Evolutionary conservation across 2,329 filamentous ascomycete genomes (phyloP).

Genomic region (Colletotrichum cereale): DNA sequence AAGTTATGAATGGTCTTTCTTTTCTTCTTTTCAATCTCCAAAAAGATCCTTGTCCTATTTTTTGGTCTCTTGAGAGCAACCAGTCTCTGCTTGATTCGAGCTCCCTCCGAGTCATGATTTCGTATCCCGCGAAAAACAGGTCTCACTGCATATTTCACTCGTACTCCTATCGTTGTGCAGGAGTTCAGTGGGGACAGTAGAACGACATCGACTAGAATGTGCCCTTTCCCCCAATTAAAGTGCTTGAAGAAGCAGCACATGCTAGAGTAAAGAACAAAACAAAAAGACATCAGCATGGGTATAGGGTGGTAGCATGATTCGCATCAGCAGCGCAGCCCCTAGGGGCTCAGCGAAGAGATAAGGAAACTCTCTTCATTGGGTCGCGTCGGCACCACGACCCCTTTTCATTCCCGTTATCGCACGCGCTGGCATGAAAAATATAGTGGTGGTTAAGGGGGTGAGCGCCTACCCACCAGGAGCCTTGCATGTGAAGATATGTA

Average conservation of each 20-base stretch:
- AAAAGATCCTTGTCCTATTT: too few species aligned
- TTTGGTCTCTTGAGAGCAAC: not conserved
- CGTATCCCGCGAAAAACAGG: not conserved
- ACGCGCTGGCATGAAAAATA: constrained; percentile 21
- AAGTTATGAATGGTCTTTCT: too few species aligned
- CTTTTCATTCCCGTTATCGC: constrained; percentile 28
- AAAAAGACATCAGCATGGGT: constrained; percentile 20
- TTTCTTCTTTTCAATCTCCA: not conserved
- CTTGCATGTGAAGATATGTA: constrained; percentile 32
- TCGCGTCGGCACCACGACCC: not conserved
- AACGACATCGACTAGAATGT: not conserved
- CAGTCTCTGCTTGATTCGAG: not conserved
- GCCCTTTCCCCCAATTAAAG: not conserved
- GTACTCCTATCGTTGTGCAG: not conserved
- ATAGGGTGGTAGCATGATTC: constrained; percentile 26
- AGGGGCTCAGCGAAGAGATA: constrained; percentile 17
- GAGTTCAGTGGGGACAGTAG: not conserved
- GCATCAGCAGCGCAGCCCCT: not conserved
- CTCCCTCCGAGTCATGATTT: not conserved
- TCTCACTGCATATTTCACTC: not conserved
- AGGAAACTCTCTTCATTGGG: constrained; percentile 33
- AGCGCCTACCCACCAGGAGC: not conserved
- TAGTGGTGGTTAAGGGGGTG: constrained; percentile 2
- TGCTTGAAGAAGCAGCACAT: not conserved
- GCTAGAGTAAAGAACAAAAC: not conserved